Percentiles rank a stretch among this genome's conserved stretches.
Evolutionary conservation across 2,329 filamentous ascomycete genomes (phyloP).

Genomic region (Neopestalotiopsis rosae): DNA sequence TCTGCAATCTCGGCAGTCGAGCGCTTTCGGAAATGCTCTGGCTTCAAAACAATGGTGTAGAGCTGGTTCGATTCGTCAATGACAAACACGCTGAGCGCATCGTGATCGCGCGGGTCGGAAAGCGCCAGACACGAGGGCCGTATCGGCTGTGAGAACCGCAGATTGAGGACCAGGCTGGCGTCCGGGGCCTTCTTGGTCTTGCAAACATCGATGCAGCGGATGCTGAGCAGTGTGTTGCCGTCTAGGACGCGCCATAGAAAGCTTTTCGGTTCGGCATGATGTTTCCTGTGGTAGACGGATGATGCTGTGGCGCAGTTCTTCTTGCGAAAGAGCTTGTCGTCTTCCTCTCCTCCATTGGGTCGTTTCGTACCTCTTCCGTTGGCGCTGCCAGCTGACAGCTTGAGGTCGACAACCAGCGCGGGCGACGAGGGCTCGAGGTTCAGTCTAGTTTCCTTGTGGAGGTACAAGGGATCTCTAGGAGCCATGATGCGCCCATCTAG

Average conservation of each 20-base stretch:
- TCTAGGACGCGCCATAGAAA: constrained; percentile 93
- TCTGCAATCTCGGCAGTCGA: constrained; percentile 75
- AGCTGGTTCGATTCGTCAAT: constrained; percentile 77
- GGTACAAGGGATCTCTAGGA: constrained; percentile 63
- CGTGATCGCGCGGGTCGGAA: constrained; percentile 74
- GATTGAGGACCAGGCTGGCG: constrained; percentile 75
- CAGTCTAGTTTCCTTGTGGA: constrained; percentile 87
- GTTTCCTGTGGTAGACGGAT: constrained; percentile 82
- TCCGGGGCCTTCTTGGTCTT: constrained; percentile 70
- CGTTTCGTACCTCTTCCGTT: constrained; percentile 50
- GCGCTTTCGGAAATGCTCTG: constrained; percentile 78
- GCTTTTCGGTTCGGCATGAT: constrained; percentile 77
- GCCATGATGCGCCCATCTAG: constrained; percentile 74
- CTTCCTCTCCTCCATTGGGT: constrained; percentile 55
- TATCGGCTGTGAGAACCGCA: constrained; percentile 77
- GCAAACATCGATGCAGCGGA: constrained; percentile 82
- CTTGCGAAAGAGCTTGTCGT: constrained; percentile 75
- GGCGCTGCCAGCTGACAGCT: constrained; percentile 62
- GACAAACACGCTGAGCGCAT: constrained; percentile 64
- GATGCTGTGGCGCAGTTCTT: constrained; percentile 78
- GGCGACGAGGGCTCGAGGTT: constrained; percentile 77
- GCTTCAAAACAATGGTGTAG: constrained; percentile 82
- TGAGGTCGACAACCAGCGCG: constrained; percentile 73
- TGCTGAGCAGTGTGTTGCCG: constrained; percentile 77
- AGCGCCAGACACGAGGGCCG: constrained; percentile 81